Evolutionary conservation across 805 yeast genomes (phyloP).

Genomic region (Saturnispora besseyi): DNA sequence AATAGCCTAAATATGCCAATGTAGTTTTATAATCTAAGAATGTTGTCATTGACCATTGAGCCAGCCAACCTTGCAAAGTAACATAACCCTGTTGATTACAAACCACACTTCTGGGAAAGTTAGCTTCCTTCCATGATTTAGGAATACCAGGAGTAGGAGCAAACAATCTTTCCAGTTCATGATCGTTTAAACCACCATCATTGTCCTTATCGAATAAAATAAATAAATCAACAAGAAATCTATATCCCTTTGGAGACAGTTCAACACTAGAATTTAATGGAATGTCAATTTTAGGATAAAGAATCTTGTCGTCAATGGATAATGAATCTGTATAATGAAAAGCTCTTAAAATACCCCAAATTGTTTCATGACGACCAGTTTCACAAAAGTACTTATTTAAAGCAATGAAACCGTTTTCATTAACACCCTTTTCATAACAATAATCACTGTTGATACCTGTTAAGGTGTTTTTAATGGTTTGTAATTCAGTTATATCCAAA

Average conservation of each 20-base stretch:
- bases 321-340: conserved; percentile 90
- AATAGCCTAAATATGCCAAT: conserved; percentile 76
- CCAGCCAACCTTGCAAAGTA: conserved; percentile 96
- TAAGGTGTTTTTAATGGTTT: conserved; percentile 33
- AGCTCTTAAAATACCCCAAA: conserved; percentile 87
- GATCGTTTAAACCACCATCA: conserved; percentile 85
- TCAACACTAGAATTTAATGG: conserved; percentile 75
- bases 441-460: conserved; percentile 22
- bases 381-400: conserved; percentile 80
- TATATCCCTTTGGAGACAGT: conserved; percentile 82
- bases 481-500: conserved; percentile 38
- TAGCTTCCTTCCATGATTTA: conserved; percentile 70
- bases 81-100: conserved; percentile 84
- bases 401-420: conserved; percentile 65
- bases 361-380: conserved; percentile 90
- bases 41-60: conserved; percentile 98
- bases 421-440: conserved; percentile 43
- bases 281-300: conserved; percentile 75
- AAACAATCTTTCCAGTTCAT: conserved; percentile 61
- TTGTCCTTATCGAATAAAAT: conserved; percentile 86
- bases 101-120: conserved; percentile 82
- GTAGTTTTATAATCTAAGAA: conserved; percentile 77
- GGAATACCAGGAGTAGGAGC: conserved; percentile 94
- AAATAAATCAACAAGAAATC: conserved; percentile 86
- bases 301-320: conserved; percentile 67